These are phyloP conservation scores for Globisporangium recalcitrans DNA, from an alignment of 352 stramenopile genomes.

Conservation along the genomic window DNA sequence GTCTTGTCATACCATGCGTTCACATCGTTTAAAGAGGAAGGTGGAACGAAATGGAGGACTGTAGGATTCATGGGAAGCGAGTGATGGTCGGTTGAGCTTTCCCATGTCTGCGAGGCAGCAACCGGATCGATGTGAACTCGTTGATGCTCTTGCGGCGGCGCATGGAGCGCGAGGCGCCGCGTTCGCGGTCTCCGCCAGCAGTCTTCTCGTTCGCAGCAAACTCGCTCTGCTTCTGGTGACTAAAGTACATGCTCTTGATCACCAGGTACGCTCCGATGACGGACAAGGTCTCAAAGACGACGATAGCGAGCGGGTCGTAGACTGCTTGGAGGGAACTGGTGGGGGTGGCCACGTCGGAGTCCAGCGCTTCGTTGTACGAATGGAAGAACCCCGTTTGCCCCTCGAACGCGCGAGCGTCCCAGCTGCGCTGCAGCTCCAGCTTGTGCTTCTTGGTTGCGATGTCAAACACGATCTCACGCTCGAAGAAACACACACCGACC, in stretches of 20 bases:
- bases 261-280: background rate
- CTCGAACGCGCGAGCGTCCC: conserved; percentile 30
- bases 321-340: conserved; percentile 22
- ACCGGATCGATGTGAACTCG: conserved; percentile 20
- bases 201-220: conserved; percentile 11
- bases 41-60: background rate
- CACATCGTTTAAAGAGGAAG: background rate
- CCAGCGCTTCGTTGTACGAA: conserved; percentile 46
- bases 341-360: conserved; percentile 32
- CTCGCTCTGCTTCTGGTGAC: background rate
- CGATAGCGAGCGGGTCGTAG: conserved; percentile 27
- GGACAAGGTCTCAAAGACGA: conserved; percentile 28
- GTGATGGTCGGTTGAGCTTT: background rate
- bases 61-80: background rate
- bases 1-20: background rate
- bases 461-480: conserved; percentile 25
- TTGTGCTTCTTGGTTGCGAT: conserved; percentile 29
- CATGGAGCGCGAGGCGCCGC: conserved; percentile 28
- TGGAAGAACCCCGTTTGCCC: conserved; percentile 32
- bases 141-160: conserved; percentile 56
- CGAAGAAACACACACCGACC: conserved; percentile 19
- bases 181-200: conserved; percentile 21
- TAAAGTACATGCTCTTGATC: conserved; percentile 7
- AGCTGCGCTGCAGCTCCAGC: conserved; percentile 30
- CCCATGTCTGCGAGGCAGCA: background rate